These are phyloP conservation scores for Gentiana dahurica DNA, from an alignment of 257 asterid species.

Conservation along the genomic window DNA sequence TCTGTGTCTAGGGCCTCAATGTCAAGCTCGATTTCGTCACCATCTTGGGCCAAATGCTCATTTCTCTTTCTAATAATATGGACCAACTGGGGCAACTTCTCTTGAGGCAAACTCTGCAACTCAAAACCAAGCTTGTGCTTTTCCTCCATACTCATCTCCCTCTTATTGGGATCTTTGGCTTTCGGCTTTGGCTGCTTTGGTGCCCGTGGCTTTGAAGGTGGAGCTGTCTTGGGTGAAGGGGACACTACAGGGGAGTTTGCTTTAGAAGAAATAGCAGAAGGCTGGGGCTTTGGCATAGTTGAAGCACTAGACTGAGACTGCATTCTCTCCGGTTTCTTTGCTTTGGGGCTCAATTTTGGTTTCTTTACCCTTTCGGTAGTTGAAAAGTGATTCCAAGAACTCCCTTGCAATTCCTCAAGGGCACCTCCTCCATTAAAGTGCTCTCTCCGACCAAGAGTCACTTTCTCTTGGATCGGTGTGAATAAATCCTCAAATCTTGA, in stretches of 20 bases:
- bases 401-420: constrained; percentile 66
- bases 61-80: constrained; percentile 81
- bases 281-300: constrained; percentile 21
- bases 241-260: too few species aligned
- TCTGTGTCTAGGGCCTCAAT: constrained; percentile 90
- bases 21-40: constrained; percentile 97
- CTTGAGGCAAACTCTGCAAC: constrained; percentile 88
- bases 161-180: constrained; percentile 76
- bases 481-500: constrained; percentile 62
- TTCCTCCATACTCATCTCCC: constrained; percentile 93
- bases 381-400: constrained; percentile 57
- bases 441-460: constrained; percentile 20
- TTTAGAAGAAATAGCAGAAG: too few species aligned
- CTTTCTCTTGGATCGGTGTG: constrained; percentile 51
- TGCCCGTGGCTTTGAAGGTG: neutral
- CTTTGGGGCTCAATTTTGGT: constrained; percentile 26
- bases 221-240: neutral
- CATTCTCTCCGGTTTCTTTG: constrained; percentile 40
- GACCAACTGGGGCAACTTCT: constrained; percentile 88
- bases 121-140: constrained; percentile 90
- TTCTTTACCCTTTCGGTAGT: constrained; percentile 46
- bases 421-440: constrained; percentile 12
- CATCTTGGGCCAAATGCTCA: constrained; percentile 86
- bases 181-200: constrained; percentile 47
- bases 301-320: constrained; percentile 72